These are phyloP conservation scores for Lodderomyces orthopsilosis DNA, from an alignment of 1,139 yeast species.

Conservation along the genomic window DNA sequence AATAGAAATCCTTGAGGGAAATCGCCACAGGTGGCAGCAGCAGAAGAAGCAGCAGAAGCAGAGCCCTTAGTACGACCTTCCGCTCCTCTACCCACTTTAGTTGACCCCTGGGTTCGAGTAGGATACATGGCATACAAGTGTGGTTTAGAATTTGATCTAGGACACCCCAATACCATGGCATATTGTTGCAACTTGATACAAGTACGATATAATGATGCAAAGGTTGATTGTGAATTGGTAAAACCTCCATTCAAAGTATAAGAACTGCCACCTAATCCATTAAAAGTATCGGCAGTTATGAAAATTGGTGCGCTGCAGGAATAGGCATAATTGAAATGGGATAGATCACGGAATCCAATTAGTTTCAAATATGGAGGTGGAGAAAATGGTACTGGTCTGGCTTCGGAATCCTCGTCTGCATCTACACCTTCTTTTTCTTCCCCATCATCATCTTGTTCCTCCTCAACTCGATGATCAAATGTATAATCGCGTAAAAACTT, in stretches of 20 bases:
- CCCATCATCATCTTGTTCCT: constrained; percentile 25
- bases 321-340: constrained; percentile 48
- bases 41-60: neutral
- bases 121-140: constrained; percentile 61
- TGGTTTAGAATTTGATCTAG: constrained; percentile 56
- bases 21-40: neutral
- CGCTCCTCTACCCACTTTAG: constrained; percentile 9
- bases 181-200: constrained; percentile 51
- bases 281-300: constrained; percentile 43
- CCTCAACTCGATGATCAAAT: constrained; percentile 31
- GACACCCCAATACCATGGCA: constrained; percentile 73
- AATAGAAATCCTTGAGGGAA: constrained; percentile 65
- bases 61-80: neutral
- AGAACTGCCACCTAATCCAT: constrained; percentile 26
- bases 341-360: constrained; percentile 60
- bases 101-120: constrained; percentile 29
- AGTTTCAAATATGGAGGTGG: constrained; percentile 47
- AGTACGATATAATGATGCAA: constrained; percentile 65
- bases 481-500: constrained; percentile 31
- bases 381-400: constrained; percentile 18
- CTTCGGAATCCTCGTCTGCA: constrained; percentile 12
- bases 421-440: constrained; percentile 18
- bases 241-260: constrained; percentile 31
- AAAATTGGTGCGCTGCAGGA: constrained; percentile 57
- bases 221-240: constrained; percentile 63